Evolutionary conservation across 768 basidiomycete species (phyloP).

Genomic region (Boletus rubroflammeus): DNA sequence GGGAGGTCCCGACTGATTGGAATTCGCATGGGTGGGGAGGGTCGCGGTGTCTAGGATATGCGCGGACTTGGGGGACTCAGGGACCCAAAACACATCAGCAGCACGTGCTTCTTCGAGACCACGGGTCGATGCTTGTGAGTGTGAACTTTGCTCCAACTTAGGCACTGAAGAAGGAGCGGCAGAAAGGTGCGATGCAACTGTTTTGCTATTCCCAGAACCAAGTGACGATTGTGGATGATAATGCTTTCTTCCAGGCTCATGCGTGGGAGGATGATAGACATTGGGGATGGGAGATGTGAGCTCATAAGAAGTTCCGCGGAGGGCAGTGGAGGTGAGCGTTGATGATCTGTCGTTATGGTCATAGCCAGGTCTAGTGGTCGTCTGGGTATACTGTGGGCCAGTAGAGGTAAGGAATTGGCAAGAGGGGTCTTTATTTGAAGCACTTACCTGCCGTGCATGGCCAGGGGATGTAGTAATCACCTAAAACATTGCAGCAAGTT

Average conservation of each 20-base stretch:
- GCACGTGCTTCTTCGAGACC: constrained; percentile 20
- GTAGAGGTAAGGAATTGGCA: background rate
- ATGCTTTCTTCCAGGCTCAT: constrained; percentile 10
- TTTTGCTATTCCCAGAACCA: constrained; percentile 19
- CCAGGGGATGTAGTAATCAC: constrained; percentile 67
- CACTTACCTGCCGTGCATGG: constrained; percentile 59
- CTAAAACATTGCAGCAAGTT: constrained; percentile 34
- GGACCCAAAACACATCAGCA: constrained; percentile 1
- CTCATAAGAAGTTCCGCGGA: constrained; percentile 30
- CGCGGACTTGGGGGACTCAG: constrained; percentile 11
- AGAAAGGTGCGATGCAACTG: constrained; percentile 9
- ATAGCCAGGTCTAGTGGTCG: constrained; percentile 20
- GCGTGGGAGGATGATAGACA: constrained; percentile 10
- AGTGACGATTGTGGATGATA: constrained; percentile 19
- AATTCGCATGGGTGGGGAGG: constrained; percentile 11
- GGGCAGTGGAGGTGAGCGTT: constrained; percentile 20
- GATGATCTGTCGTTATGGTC: constrained; percentile 18
- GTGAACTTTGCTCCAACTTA: constrained; percentile 10
- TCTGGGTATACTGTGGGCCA: constrained; percentile 23
- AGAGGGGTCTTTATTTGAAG: background rate
- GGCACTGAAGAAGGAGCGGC: constrained; percentile 11
- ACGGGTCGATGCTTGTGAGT: constrained; percentile 18
- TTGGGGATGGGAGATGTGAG: constrained; percentile 19
- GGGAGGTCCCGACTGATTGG: constrained; percentile 2
- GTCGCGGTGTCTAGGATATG: constrained; percentile 3